Base-by-base conservation (phyloP, 768 basidiomycete species). In the Mycena olivaceomarginata region DNA sequence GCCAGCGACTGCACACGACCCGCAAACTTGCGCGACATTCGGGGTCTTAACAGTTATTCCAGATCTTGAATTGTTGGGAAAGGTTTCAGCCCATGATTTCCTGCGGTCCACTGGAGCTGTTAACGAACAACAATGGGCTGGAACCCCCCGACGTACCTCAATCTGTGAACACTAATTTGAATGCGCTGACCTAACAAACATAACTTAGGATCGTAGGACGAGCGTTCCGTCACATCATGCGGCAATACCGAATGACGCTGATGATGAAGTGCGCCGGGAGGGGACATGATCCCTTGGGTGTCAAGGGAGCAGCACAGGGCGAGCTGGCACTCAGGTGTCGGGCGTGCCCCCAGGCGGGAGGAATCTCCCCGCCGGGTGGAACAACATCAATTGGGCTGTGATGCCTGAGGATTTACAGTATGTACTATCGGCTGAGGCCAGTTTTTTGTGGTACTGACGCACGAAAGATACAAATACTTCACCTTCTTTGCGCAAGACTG, bases 81-180 rank as follows among this genome's bases (percentile, higher is more conserved):
- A 60, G 59, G 59, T 60, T 60, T 60, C 59, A 6, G 59, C 31
- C 31, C 59, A 60, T 18, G 59, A 60, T 22, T 60, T 60, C 31
- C 12, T 60, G 25, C 59, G 59, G 10, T 60, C n/a, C 59, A 9
- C 59, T 60, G 31, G 59, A 60, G 31, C 18, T 60, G 12, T 37
- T 60, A 22, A 60, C 59, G 31, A 60, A 60, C 31, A 60, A 60
- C 59, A 31, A 60, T 10, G 59, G 59, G 5, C 31, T 59, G 57
- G 22, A 10, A 12, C n/a, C 57, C 57, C 11, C 25, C 31, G 25
- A 1, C 25, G 57, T 59, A 37, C 4, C 25, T 56, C n/a, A n/a
- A 22, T 56, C 53, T 59, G 57, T 31, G 25, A 59, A 25, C 11
- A 0, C 9, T 5, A 37, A n/a, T n/a, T 37, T 4, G 1, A 1